These are phyloP conservation scores for Rhodotorula mucilaginosa DNA, from an alignment of 1,284 basidiomycete species.

Conservation along the genomic window DNA sequence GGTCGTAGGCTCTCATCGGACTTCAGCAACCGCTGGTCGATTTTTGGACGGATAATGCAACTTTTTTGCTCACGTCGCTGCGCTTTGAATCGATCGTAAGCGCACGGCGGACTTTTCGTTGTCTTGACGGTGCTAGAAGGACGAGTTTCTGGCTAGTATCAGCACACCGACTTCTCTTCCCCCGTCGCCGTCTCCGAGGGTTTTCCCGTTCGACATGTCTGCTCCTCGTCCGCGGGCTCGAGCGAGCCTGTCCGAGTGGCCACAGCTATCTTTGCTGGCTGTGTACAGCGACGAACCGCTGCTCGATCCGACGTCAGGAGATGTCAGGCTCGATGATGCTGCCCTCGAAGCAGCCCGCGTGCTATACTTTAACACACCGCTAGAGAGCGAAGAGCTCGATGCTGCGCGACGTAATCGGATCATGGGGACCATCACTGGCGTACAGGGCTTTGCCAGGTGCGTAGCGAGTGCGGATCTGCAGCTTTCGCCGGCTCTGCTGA, in stretches of 20 bases:
- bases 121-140: too few relatives aligned
- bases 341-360: slow-evolving; percentile 27
- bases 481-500: slow-evolving; percentile 1
- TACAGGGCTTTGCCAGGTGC: slow-evolving; percentile 34
- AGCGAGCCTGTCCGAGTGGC: slow-evolving; percentile 14
- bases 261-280: slow-evolving; percentile 19
- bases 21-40: not conserved
- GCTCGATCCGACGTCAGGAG: not conserved
- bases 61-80: too few relatives aligned
- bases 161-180: too few relatives aligned
- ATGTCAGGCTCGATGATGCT: slow-evolving; percentile 9
- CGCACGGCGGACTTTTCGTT: too few relatives aligned
- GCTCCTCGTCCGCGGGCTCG: not conserved
- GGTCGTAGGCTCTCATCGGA: not conserved
- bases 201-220: not conserved
- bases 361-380: slow-evolving; percentile 13
- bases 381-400: not conserved
- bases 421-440: slow-evolving; percentile 36
- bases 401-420: slow-evolving; percentile 14
- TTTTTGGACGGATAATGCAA: too few relatives aligned
- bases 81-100: too few relatives aligned
- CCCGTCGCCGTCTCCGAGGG: too few relatives aligned
- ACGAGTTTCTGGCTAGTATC: too few relatives aligned
- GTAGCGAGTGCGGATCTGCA: not conserved
- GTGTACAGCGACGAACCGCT: slow-evolving; percentile 23